phyloP scores from a whole-genome alignment of 2,329 filamentous ascomycete species.

The Plectosphaerella plurivora region DNA sequence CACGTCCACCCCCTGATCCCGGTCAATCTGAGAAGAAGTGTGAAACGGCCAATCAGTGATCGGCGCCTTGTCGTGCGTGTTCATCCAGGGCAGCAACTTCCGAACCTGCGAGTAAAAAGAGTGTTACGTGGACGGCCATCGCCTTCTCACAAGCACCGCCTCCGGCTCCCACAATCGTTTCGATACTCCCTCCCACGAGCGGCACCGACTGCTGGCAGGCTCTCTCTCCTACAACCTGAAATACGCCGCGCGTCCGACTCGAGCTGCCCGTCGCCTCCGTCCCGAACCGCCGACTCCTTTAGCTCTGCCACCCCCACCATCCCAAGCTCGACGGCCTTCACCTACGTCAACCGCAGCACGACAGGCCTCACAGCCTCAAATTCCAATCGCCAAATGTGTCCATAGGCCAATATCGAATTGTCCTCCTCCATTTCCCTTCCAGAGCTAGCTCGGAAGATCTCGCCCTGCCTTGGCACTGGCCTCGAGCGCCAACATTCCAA shows the following conservation, averaged over 20 bases:
- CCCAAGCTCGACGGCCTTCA: too few species aligned
- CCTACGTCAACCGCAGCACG: not conserved
- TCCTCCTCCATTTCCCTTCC: not conserved
- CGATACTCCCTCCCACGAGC: too few species aligned
- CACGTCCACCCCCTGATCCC: not conserved
- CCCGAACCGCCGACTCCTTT: too few species aligned
- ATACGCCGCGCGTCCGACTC: too few species aligned
- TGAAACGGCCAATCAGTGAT: conserved; percentile 1
- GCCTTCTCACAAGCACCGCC: too few species aligned
- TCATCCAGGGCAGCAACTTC: not conserved
- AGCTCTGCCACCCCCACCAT: too few species aligned
- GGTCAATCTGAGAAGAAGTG: not conserved
- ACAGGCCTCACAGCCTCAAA: not conserved
- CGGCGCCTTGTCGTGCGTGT: not conserved
- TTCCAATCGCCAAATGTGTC: not conserved
- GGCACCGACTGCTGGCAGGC: too few species aligned
- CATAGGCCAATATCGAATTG: not conserved
- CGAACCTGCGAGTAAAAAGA: too few species aligned
- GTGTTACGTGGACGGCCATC: too few species aligned
- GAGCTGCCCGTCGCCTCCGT: too few species aligned
- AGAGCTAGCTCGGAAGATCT: not conserved
- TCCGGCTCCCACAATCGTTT: too few species aligned
- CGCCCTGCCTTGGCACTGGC: not conserved
- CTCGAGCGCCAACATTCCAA: not conserved
- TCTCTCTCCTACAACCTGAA: too few species aligned